Evolutionary conservation across 306 rosid genomes (phyloP).

Genomic region (Dalbergia cochinchinensis): DNA sequence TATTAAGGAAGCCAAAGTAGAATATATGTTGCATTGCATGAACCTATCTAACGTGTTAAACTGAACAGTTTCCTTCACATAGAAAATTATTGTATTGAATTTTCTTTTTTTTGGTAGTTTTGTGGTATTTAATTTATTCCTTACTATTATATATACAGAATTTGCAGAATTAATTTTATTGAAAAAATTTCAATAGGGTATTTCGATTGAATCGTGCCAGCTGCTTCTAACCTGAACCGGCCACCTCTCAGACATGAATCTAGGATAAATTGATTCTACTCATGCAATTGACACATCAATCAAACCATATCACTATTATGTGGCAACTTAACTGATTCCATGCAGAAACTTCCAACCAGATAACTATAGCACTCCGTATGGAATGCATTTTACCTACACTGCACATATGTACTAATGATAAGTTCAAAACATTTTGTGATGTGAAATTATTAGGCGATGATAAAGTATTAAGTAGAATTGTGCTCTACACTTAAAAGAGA

Average conservation of each 20-base stretch:
- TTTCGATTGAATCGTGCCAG: neutral
- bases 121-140: neutral
- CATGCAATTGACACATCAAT: neutral
- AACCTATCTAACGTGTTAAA: neutral
- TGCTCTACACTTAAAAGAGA: no score
- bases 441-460: no score
- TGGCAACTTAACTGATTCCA: neutral
- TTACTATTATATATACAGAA: neutral
- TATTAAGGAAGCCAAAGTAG: neutral
- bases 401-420: no score
- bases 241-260: conserved; percentile 37
- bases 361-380: neutral
- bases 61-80: neutral
- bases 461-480: no score
- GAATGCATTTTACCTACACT: no score
- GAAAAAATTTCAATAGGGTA: neutral
- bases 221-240: conserved; percentile 29
- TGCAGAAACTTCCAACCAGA: neutral
- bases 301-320: neutral
- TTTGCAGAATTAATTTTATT: neutral
- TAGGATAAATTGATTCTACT: neutral
- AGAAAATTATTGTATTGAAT: no score
- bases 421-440: no score
- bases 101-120: no score
- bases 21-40: neutral